Conservation (phyloP, 2,329 filamentous ascomycete species). For the Mycocentrospora acerina region DNA sequence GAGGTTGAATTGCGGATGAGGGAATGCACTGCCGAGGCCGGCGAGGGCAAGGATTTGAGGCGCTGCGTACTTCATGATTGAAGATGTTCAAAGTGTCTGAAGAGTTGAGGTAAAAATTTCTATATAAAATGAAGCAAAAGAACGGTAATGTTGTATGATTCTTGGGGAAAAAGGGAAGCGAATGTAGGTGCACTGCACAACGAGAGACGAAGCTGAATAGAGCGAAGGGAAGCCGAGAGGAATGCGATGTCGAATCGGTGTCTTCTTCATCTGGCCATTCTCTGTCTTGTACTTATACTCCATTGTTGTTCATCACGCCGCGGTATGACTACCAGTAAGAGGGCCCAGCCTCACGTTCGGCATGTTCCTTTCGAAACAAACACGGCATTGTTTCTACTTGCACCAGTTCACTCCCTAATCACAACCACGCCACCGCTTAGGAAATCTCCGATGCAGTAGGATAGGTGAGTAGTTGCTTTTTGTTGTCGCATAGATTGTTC, state of each 20-base stretch:
- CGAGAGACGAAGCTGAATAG: constrained; percentile 9
- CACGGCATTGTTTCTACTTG: constrained; percentile 9
- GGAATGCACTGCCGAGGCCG: constrained; percentile 22
- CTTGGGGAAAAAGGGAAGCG: constrained; percentile 7
- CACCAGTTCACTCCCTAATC: constrained; percentile 3
- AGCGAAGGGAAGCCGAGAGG: constrained; percentile 5
- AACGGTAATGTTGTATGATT: neutral
- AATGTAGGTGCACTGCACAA: constrained; percentile 26
- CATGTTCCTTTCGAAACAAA: constrained; percentile 16
- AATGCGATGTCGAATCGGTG: no score
- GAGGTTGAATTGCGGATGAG: constrained; percentile 20
- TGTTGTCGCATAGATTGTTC: neutral
- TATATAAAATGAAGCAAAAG: no score
- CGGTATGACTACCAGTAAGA: no score
- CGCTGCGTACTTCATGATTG: constrained; percentile 29
- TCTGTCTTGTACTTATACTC: no score
- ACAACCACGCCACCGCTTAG: neutral
- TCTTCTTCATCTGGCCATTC: no score
- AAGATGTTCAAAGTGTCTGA: neutral
- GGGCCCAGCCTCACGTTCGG: neutral
- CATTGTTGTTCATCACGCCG: no score
- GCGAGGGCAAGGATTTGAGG: constrained; percentile 19
- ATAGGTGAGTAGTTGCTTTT: neutral
- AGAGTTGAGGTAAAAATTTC: constrained; percentile 4
- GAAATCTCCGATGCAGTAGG: neutral